Base-by-base conservation (phyloP, 2,329 filamentous ascomycete genomes). In the Ophiostoma quercus region DNA sequence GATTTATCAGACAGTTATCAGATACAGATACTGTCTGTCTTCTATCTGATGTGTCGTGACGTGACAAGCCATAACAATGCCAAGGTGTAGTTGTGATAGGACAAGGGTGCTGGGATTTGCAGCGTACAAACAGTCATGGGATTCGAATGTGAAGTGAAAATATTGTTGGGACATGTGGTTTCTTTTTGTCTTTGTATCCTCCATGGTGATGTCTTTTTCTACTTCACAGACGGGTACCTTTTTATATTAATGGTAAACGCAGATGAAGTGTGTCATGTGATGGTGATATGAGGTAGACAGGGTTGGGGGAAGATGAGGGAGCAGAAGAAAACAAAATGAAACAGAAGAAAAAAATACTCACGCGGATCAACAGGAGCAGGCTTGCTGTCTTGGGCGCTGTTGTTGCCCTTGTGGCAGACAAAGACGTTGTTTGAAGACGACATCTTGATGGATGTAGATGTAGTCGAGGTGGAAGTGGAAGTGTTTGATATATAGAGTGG, bases 341-440 rank as follows among this genome's bases (percentile, higher is more conserved):
- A 14, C 12, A 8, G 11, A 57, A 6, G 12, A 57, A 12, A 11
- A 25, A 1, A 57, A 12, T 22, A 68, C 69, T 68, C 19, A 70
- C 69, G 47, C 41, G 69, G 69, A 12, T 70, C 69, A 47, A 70
- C 47, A 3, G 69, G 69, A n/a, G 16, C 25, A n/a, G 67, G 67
- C 14, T 68, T 60, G 63, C 32, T 70, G 62, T 67, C 67, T 25
- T 66, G 54, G 25, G 67, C 47, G 16, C 37, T 63, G 25, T 66
- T 47, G 32, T 68, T 66, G 32, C 32, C 34, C 62, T 22, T 39
- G 19, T 25, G 12, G 62, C 62, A 63, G 51, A 68, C 43, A 43
- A 67, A 25, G 7, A 14, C 2, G 3, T 43, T 9, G 9, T 22
- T 32, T 22, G 37, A 14, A 6, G 41, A 22, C 34, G 34, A 22